Base-by-base conservation (phyloP, 1,139 yeast genomes). In the Saccharomyces hybrid region DNA sequence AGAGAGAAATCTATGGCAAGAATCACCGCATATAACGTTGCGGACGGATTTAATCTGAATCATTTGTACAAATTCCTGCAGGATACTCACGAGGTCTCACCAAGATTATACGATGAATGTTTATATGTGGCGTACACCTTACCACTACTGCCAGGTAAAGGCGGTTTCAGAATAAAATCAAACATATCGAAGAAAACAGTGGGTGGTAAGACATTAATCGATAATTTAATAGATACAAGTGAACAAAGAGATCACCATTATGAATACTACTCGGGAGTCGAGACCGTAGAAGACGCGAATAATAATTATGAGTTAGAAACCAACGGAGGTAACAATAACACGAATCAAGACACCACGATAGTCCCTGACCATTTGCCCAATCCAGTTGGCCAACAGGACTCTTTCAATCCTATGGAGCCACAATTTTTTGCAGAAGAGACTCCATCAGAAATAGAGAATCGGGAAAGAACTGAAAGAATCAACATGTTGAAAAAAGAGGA, bases 211-310 rank as follows among this genome's bases (percentile, higher is more conserved):
- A 72, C 81, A 69, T 66, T 79, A 68, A 70, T 89, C 81, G 97
- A 90, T 66, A 81, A 83, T 52, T 74, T 88, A 65, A 87, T 91
- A 57, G 88, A 88, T 64, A 80, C 80, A 50, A 83, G 88, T 50
- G 97, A 90, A 69, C 90, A 84, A 65, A 78, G 88, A 44, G 97
- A 90, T 70, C 96, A 91, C 68, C 88, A 90, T 67, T 90, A 84
- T 67, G 97, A 90, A 65, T 91, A 88, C 67, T 90, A 84, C 65
- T 86, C 96, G 1, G 96, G 96, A 5, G 87, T 82, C 2, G 88
- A 83, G 60, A 80, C 85, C 0, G 80, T 83, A 0, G 86, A 82
- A 59, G 86, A 82, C 67, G 83, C 82, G 6, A 78, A 80, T 57
- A 82, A 81, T 62, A 80, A 80, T 61, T 77, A 68, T 54, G 73